Percentiles rank a stretch among this genome's conserved stretches.
Evolutionary conservation across 106 monocot genomes (phyloP).

Genomic region (Dendrobium nobile): DNA sequence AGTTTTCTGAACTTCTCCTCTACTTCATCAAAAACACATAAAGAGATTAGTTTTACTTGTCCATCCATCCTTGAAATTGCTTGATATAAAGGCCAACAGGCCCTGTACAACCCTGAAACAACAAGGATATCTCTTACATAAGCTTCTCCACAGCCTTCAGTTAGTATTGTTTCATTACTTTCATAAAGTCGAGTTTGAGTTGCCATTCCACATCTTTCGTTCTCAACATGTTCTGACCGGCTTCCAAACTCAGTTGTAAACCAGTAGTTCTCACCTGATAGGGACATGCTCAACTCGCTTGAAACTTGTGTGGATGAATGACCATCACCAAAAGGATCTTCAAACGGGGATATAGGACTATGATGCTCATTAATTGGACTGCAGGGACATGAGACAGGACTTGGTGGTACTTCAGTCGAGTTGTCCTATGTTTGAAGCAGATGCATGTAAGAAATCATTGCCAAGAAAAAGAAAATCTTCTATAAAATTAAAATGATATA

Average conservation of each 20-base stretch:
- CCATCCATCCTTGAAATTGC: conserved; percentile 26
- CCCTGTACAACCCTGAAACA: conserved; percentile 28
- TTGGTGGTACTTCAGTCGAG: conserved; percentile 88
- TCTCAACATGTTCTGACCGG: conserved; percentile 11
- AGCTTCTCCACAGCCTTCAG: conserved; percentile 28
- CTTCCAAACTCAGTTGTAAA: neutral
- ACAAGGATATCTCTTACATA: conserved; percentile 51
- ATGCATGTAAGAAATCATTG: conserved; percentile 6
- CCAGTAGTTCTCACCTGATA: conserved; percentile 38
- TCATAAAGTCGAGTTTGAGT: conserved; percentile 10
- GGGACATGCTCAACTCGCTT: conserved; percentile 23
- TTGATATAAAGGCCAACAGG: conserved; percentile 14
- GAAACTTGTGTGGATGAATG: conserved; percentile 25
- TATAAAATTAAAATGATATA: neutral
- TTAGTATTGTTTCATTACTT: conserved; percentile 8
- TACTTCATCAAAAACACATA: conserved; percentile 55
- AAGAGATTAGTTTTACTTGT: conserved; percentile 30
- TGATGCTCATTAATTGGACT: conserved; percentile 55
- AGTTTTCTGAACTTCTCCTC: conserved; percentile 28
- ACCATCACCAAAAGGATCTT: conserved; percentile 45
- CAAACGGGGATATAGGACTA: conserved; percentile 80
- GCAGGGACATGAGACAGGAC: conserved; percentile 72
- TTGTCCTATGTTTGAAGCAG: conserved; percentile 63
- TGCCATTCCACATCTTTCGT: conserved; percentile 4
- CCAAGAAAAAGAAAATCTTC: neutral